A percentile compares a stretch with the other conserved stretches of the same genome.
These are phyloP conservation scores for Epichloe brachyelytri DNA, from an alignment of 2,329 filamentous ascomycete species.

Conservation along the genomic window DNA sequence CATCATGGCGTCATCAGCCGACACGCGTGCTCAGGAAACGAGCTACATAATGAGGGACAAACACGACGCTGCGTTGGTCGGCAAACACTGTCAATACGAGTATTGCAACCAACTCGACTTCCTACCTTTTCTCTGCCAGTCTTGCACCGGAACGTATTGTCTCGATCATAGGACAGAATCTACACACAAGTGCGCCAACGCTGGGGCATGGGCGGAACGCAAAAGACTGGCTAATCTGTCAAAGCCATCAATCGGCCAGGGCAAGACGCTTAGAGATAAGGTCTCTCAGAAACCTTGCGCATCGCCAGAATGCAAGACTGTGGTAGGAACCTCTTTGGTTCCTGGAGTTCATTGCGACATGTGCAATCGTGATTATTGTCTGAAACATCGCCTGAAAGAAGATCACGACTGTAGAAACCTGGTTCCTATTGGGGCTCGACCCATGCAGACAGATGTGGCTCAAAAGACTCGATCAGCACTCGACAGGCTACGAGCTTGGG, in stretches of 20 bases:
- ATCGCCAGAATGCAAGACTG: slow-evolving; percentile 52
- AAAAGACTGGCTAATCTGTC: slow-evolving; percentile 41
- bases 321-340: slow-evolving; percentile 53
- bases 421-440: slow-evolving; percentile 39
- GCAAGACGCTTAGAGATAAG: slow-evolving; percentile 39
- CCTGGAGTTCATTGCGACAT: slow-evolving; percentile 58
- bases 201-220: slow-evolving; percentile 49
- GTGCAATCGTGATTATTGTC: slow-evolving; percentile 64
- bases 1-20: slow-evolving; percentile 42
- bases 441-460: slow-evolving; percentile 30
- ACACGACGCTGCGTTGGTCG: slow-evolving; percentile 70
- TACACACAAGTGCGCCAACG: slow-evolving; percentile 54
- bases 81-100: slow-evolving; percentile 78
- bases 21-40: slow-evolving; percentile 27
- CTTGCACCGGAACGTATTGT: slow-evolving; percentile 74
- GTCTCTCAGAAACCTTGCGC: slow-evolving; percentile 56
- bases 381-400: slow-evolving; percentile 63
- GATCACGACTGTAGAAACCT: slow-evolving; percentile 79
- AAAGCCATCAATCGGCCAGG: slow-evolving; percentile 39
- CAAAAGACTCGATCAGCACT: slow-evolving; percentile 65
- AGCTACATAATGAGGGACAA: slow-evolving; percentile 62
- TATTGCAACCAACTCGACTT: slow-evolving; percentile 96
- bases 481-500: slow-evolving; percentile 68
- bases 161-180: slow-evolving; percentile 86
- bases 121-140: slow-evolving; percentile 86